Evolutionary conservation across 768 basidiomycete genomes (phyloP).

Genomic region (Psilocybe cyanescens): DNA sequence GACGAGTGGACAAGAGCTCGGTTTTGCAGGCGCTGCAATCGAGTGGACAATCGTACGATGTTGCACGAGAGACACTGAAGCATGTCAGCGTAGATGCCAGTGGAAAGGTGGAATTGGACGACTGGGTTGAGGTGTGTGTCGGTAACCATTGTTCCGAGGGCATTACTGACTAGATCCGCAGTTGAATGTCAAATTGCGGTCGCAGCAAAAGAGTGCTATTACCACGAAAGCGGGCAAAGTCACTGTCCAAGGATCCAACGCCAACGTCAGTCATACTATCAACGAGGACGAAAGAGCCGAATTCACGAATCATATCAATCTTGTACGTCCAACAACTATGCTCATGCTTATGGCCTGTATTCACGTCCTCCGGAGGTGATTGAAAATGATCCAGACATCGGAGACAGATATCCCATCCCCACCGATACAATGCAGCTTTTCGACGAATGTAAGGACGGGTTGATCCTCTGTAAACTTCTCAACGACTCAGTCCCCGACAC

Average conservation of each 20-base stretch:
- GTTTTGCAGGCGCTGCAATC: slow-evolving; percentile 80
- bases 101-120: slow-evolving; percentile 95
- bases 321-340: slow-evolving; percentile 51
- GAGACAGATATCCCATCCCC: slow-evolving; percentile 84
- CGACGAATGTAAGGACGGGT: slow-evolving; percentile 94
- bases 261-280: slow-evolving; percentile 95
- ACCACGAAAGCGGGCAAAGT: slow-evolving; percentile 85
- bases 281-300: slow-evolving; percentile 95
- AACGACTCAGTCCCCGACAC: slow-evolving; percentile 99
- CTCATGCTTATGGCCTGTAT: not conserved
- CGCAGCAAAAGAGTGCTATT: slow-evolving; percentile 48
- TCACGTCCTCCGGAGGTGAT: slow-evolving; percentile 65
- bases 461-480: slow-evolving; percentile 97
- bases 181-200: slow-evolving; percentile 82
- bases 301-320: slow-evolving; percentile 99
- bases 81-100: slow-evolving; percentile 92
- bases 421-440: slow-evolving; percentile 98
- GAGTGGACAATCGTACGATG: slow-evolving; percentile 89
- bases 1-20: slow-evolving; percentile 80
- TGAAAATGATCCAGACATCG: slow-evolving; percentile 87
- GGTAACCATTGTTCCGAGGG: slow-evolving; percentile 16
- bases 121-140: slow-evolving; percentile 89
- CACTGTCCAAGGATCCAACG: slow-evolving; percentile 92
- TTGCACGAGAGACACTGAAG: slow-evolving; percentile 89
- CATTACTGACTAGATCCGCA: slow-evolving; percentile 30